Evolutionary conservation across 2,329 filamentous ascomycete genomes (phyloP), one percentile per base, ranked within the genome.

Genomic region (Fusarium redolens): DNA sequence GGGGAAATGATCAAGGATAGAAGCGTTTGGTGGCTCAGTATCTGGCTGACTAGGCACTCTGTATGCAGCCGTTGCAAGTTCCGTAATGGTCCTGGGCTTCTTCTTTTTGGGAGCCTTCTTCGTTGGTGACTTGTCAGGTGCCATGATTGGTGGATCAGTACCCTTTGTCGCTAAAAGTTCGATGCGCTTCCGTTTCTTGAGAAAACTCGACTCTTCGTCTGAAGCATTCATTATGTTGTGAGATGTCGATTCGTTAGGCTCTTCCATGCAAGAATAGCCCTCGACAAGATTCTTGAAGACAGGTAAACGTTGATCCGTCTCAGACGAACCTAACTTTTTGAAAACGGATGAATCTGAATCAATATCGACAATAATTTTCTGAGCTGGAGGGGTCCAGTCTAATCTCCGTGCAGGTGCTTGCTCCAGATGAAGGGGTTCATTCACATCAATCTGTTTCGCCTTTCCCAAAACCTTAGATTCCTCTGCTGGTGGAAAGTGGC

Each of bases 51-150:
- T 76, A 17, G 76, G 61, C 44, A 67, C 62, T 61, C 78, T 77
- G 77, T 95, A 96, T 8, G 90, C 89, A 17, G 93, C 91, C 3
- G 91, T 96, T 15, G 93, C 93, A 55, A 93, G 83, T 44, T 90
- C 93, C 0, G 94, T 97, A 63, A 97, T 91, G 0, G 94, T 97
- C 44, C 90, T 90, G 1, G 91, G 82, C 79, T 92, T 95, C 81
- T 93, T 94, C 80, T 93, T 94, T 80, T 89, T 91, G 7, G 86
- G 82, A 9, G 85, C 83, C 72, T 90, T 92, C 28, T 82, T 78
- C 77, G 88, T 89, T 0, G 82, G 82, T 3, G 82, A 81, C 22
- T 76, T 79, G 47, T 78, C 68, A 17, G 63, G 69, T 3, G 75
- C 71, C 11, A 73, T n/a, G 6, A 45, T 77, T 57, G 65, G 71